These are phyloP conservation scores for Neonectria neomacrospora DNA, from an alignment of 2,329 filamentous ascomycete species.

Conservation along the genomic window DNA sequence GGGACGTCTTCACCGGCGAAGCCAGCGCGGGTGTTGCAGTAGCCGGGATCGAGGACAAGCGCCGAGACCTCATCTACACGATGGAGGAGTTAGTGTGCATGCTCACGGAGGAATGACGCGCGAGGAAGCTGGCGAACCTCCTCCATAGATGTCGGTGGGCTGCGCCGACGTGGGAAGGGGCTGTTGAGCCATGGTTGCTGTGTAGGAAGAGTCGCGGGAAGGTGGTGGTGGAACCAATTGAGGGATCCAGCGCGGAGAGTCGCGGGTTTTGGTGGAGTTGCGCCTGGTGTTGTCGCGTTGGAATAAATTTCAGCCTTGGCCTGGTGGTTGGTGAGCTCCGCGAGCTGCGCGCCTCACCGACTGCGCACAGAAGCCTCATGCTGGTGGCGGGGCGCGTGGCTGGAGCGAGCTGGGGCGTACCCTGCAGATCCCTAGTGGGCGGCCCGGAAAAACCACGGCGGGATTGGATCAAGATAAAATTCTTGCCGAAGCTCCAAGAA, in stretches of 20 bases:
- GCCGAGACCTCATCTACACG: constrained; percentile 92
- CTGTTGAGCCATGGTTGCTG: constrained; percentile 63
- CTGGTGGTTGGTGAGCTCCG: constrained; percentile 40
- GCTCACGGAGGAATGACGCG: constrained; percentile 29
- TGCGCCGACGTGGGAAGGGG: constrained; percentile 65
- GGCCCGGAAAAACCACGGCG: constrained; percentile 39
- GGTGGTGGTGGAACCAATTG: constrained; percentile 41
- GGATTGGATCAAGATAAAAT: constrained; percentile 33
- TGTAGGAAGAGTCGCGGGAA: constrained; percentile 18
- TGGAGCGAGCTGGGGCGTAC: constrained; percentile 19
- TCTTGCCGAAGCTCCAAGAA: constrained; percentile 26
- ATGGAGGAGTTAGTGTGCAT: constrained; percentile 35
- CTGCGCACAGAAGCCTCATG: constrained; percentile 24
- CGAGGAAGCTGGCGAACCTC: constrained; percentile 58
- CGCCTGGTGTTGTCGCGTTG: constrained; percentile 45
- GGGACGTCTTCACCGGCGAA: constrained; percentile 98
- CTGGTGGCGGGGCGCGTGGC: constrained; percentile 27
- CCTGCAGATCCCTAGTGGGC: background rate
- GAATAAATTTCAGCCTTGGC: constrained; percentile 50
- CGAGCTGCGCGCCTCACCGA: constrained; percentile 24
- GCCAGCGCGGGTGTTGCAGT: constrained; percentile 88
- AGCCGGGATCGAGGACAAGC: constrained; percentile 94
- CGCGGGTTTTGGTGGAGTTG: constrained; percentile 42
- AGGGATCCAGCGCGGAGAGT: constrained; percentile 40
- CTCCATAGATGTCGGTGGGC: constrained; percentile 72